Evolutionary conservation across 2,329 filamentous ascomycete species (phyloP).

Genomic region (Pestalotiopsis sp.): DNA sequence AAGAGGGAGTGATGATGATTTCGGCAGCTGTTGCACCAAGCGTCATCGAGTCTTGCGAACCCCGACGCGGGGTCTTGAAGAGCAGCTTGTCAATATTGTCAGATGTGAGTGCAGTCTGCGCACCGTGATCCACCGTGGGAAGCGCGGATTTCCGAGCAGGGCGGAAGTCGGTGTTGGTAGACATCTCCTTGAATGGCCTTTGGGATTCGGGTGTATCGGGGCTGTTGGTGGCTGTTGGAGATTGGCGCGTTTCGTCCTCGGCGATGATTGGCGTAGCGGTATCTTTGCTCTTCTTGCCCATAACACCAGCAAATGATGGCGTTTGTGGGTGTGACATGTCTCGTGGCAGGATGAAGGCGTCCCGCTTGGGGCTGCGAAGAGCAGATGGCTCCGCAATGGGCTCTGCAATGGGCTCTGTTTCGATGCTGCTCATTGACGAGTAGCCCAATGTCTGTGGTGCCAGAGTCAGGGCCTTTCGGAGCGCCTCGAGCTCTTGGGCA

Average conservation of each 20-base stretch:
- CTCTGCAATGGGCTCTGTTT: slow-evolving; percentile 45
- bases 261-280: slow-evolving; percentile 54
- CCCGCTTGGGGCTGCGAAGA: slow-evolving; percentile 54
- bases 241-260: slow-evolving; percentile 67
- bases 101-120: slow-evolving; percentile 84
- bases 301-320: slow-evolving; percentile 43
- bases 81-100: slow-evolving; percentile 80
- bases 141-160: slow-evolving; percentile 41
- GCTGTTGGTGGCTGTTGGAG: slow-evolving; percentile 42
- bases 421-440: slow-evolving; percentile 48
- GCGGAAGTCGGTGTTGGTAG: slow-evolving; percentile 55
- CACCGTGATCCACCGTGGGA: slow-evolving; percentile 68
- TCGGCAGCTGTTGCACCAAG: slow-evolving; percentile 20
- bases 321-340: slow-evolving; percentile 47
- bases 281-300: slow-evolving; percentile 46
- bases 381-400: slow-evolving; percentile 32
- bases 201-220: slow-evolving; percentile 58
- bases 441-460: slow-evolving; percentile 39
- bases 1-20: slow-evolving; percentile 32
- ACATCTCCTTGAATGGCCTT: slow-evolving; percentile 63
- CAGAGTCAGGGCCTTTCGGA: slow-evolving; percentile 27
- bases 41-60: slow-evolving; percentile 27
- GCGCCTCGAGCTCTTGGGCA: slow-evolving; percentile 32
- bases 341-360: slow-evolving; percentile 59
- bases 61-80: slow-evolving; percentile 47